Evolutionary conservation across 2,329 filamentous ascomycete species (phyloP), one percentile per base, ranked within the genome.

Genomic region (Trichoderma koningiopsis): DNA sequence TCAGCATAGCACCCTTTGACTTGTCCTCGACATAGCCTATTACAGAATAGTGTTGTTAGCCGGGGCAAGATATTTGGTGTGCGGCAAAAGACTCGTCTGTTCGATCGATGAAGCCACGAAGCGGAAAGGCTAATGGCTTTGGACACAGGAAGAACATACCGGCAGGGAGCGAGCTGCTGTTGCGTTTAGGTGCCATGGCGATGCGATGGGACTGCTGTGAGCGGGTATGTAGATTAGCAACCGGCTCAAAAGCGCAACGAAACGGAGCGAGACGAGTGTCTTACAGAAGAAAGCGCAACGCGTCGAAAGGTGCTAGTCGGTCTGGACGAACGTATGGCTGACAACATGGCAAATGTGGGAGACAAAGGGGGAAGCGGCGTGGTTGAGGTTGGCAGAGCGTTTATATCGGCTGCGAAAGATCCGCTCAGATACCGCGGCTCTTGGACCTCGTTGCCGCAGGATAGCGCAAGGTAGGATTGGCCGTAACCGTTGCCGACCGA

Each of bases 1-100:
- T 88, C 74, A 96, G 85, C 91, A 93, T 96, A 58, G 88, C 84
- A 66, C 92, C 92, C 79, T 93, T 94, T 76, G 89, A 89, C 75
- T 86, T 85, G 80, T 96, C 92, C 82, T 96, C 93, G 76, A 86
- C 88, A 82, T 96, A 95, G 75, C 90, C 92, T 92, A 71, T 22
- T 63, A 31, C n/a, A 3, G 35, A 40, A 22, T 29, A 55, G 57
- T 27, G 35, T 35, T 68, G 13, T 52, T 57, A 62, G 56, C 63
- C 24, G 37, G 13, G 3, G 49, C 6, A 31, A 47, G n/a, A 4
- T 49, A 40, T 49, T n/a, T 16, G 53, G 27, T 24, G 19, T 49
- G 31, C 10, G 22, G 62, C n/a, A 27, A 27, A 27, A 11, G 27
- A 8, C 37, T 47, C 10, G 29, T 14, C 11, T 24, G 35, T 57